Conservation (phyloP, 441 rosid species). For the Raphanus hybrid region DNA sequence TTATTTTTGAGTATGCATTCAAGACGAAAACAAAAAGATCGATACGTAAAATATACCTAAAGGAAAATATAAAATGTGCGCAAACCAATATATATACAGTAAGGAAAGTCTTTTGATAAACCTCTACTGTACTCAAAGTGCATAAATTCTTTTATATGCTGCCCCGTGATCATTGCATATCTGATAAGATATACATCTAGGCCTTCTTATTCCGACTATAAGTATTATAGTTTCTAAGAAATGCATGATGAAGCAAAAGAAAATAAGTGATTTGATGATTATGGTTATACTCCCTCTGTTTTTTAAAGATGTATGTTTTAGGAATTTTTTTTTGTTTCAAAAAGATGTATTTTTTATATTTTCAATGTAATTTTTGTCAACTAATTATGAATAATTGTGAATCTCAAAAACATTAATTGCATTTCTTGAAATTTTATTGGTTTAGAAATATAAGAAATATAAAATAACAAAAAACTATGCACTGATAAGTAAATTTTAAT, state of each 20-base stretch:
- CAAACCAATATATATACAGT: background rate
- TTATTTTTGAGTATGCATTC: background rate
- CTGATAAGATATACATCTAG: slow-evolving; percentile 12
- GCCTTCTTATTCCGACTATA: background rate
- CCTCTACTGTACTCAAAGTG: slow-evolving; percentile 42
- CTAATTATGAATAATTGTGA: too few relatives aligned
- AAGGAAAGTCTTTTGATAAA: slow-evolving; percentile 28
- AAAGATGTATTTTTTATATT: too few relatives aligned
- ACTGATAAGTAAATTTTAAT: too few relatives aligned
- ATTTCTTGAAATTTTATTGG: too few relatives aligned
- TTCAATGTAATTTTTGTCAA: too few relatives aligned
- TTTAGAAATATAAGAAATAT: too few relatives aligned
- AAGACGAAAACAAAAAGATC: slow-evolving; percentile 9
- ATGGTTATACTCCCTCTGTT: too few relatives aligned
- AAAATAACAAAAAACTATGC: too few relatives aligned
- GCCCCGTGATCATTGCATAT: slow-evolving; percentile 22
- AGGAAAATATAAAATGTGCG: slow-evolving; percentile 15
- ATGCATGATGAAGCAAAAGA: slow-evolving; percentile 23
- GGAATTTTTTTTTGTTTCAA: too few relatives aligned
- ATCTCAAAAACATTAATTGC: too few relatives aligned
- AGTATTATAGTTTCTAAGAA: slow-evolving; percentile 20
- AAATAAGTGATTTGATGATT: slow-evolving; percentile 30
- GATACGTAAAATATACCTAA: background rate
- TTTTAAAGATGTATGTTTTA: too few relatives aligned
- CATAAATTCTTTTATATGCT: slow-evolving; percentile 13